Evolutionary conservation across 495 filamentous ascomycete species (phyloP).

Genomic region (Penicillium silybi): DNA sequence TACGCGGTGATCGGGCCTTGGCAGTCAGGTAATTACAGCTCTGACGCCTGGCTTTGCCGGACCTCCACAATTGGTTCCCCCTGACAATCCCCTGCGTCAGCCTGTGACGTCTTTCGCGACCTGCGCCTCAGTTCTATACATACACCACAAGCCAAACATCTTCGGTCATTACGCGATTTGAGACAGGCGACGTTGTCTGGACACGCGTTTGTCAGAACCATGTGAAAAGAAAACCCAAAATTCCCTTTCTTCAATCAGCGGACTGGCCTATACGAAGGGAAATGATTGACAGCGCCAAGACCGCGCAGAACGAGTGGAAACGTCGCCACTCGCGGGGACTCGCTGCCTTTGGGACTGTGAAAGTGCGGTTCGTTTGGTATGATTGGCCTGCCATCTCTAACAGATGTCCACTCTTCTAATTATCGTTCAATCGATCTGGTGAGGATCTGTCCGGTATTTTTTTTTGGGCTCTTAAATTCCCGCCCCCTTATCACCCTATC

Average conservation of each 20-base stretch:
- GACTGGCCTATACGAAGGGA: not conserved
- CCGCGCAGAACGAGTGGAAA: slow-evolving; percentile 8
- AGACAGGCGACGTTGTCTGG: too few species aligned
- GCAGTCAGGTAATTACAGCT: slow-evolving; percentile 11
- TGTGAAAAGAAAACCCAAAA: not conserved
- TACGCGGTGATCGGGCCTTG: slow-evolving; percentile 13
- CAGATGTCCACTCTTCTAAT: slow-evolving; percentile 13
- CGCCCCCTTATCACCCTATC: slow-evolving; percentile 13
- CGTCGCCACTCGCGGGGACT: slow-evolving; percentile 25
- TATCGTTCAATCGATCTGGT: slow-evolving; percentile 12
- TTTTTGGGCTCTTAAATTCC: slow-evolving; percentile 6
- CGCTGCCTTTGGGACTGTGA: slow-evolving; percentile 8
- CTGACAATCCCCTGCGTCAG: slow-evolving; percentile 32
- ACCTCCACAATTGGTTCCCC: slow-evolving; percentile 11
- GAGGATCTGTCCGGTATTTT: slow-evolving; percentile 12
- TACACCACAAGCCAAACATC: not conserved
- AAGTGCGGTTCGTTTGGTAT: slow-evolving; percentile 10
- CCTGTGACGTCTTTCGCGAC: slow-evolving; percentile 24
- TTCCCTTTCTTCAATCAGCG: not conserved
- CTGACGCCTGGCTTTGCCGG: not conserved
- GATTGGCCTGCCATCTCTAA: slow-evolving; percentile 18
- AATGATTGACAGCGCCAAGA: slow-evolving; percentile 15
- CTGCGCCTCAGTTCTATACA: slow-evolving; percentile 5
- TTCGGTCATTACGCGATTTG: not conserved
- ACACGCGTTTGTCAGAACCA: not conserved